Evolutionary conservation across 2,329 filamentous ascomycete species (phyloP), one percentile per base, ranked within the genome.

Genomic region (Biscogniauxia sp.): DNA sequence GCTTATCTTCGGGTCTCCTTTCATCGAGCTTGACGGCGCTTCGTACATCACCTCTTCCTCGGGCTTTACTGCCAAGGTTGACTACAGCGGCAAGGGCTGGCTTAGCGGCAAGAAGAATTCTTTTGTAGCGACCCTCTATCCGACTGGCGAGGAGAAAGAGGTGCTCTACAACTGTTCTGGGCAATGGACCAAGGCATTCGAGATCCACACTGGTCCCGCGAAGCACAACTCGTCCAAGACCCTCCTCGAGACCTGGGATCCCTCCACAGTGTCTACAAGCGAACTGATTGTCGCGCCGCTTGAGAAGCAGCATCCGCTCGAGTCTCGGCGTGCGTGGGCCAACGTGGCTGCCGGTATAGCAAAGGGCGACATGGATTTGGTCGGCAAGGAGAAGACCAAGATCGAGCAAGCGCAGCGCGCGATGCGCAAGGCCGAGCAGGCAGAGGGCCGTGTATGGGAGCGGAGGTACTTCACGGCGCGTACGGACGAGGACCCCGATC

Each of bases 331-430:
- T 49, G 93, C 93, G 0, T 97, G 93, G 93, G 80, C 80, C 32
- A 88, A 88, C 63, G 92, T 97, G 2, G 88, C 91, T 0, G 80
- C 82, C 2, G 90, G 87, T 23, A 89, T 97, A 60, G 76, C 80
- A n/a, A 81, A 80, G 61, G 90, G 90, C 23, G 88, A 97, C 70
- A 89, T 94, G 83, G 86, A 92, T 59, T 79, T 81, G 5, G 90
- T 89, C 0, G 84, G 85, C 0, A 75, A 76, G 0, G 89, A 93
- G 71, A 97, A 97, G 78, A 85, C 84, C 7, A 87, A 88, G 71
- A 90, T 97, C 59, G 93, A 97, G 74, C 89, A 93, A 69, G 85
- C 86, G 26, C 93, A 97, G 77, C 83, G 93, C 15, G 86, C 89
- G 62, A 80, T 94, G 79, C 84, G 93, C 66, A 81, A 82, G 15